phyloP scores from a whole-genome alignment of 495 filamentous ascomycete species.

The Penicillium atrosanguineum region DNA sequence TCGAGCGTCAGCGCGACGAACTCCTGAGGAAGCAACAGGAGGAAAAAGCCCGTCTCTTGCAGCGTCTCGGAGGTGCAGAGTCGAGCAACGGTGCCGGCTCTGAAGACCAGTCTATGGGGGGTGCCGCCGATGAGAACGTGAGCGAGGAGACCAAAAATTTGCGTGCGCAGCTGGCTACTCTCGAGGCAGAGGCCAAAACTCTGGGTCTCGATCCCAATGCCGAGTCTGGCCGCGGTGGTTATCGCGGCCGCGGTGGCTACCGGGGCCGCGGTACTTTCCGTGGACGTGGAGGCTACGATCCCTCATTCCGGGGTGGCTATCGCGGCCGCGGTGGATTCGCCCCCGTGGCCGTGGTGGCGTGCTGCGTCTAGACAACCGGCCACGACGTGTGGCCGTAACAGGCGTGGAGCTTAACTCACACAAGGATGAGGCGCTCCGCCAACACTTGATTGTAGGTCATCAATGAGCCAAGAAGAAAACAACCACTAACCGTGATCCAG shows the following conservation, averaged over 20 bases:
- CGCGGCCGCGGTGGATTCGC: slow-evolving; percentile 55
- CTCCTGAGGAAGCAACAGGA: slow-evolving; percentile 71
- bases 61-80: slow-evolving; percentile 54
- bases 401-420: slow-evolving; percentile 66
- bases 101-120: slow-evolving; percentile 13
- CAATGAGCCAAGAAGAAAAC: slow-evolving; percentile 20
- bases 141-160: slow-evolving; percentile 63
- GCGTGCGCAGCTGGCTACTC: slow-evolving; percentile 72
- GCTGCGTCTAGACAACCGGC: slow-evolving; percentile 83
- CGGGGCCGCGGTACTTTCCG: slow-evolving; percentile 47
- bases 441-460: slow-evolving; percentile 77
- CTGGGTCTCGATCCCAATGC: slow-evolving; percentile 68
- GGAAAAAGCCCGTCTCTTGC: slow-evolving; percentile 68
- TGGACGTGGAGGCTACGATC: slow-evolving; percentile 42
- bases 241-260: slow-evolving; percentile 29
- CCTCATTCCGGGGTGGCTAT: slow-evolving; percentile 47
- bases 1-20: slow-evolving; percentile 75
- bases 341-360: slow-evolving; percentile 52
- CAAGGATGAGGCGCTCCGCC: slow-evolving; percentile 79
- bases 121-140: slow-evolving; percentile 47
- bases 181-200: slow-evolving; percentile 81
- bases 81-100: slow-evolving; percentile 21
- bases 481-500: slow-evolving; percentile 39
- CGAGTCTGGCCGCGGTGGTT: slow-evolving; percentile 24
- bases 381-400: slow-evolving; percentile 70